These are phyloP conservation scores for Gracilaria gracilis DNA, from an alignment of 23 red algal species.

Conservation along the genomic window DNA sequence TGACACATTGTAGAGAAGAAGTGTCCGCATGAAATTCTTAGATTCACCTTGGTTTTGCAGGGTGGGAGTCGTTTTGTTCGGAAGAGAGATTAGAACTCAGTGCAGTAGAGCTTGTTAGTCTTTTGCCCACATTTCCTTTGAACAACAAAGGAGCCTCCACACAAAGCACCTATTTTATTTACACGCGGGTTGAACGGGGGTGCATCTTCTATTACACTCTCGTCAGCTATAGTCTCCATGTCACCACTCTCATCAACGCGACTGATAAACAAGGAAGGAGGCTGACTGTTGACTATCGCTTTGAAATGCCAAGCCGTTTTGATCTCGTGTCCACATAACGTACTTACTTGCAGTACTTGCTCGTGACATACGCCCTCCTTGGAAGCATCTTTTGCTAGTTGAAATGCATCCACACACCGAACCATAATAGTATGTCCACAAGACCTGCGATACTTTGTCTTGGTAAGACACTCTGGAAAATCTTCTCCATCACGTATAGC, in stretches of 20 bases:
- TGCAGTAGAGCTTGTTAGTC: constrained; percentile 7
- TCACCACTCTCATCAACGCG: constrained; percentile 5
- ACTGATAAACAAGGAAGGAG: constrained; percentile 19
- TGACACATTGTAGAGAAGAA: constrained; percentile 39
- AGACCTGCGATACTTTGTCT: constrained; percentile 32
- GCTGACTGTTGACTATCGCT: background rate
- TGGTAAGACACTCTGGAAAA: constrained; percentile 32
- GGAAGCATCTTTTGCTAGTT: background rate
- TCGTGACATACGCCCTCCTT: constrained; percentile 36
- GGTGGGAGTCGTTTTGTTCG: constrained; percentile 33
- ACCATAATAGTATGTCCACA: constrained; percentile 56
- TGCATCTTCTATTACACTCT: constrained; percentile 7
- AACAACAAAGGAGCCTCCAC: constrained; percentile 25
- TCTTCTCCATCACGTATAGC: background rate
- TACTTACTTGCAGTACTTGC: constrained; percentile 23
- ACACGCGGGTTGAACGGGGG: background rate
- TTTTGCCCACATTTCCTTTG: constrained; percentile 50
- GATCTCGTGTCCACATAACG: constrained; percentile 65
- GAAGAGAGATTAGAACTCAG: constrained; percentile 21
- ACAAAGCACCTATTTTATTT: constrained; percentile 37
- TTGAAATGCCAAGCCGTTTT: constrained; percentile 26
- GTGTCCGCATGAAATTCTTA: constrained; percentile 55
- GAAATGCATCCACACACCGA: constrained; percentile 51
- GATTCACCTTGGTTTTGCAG: constrained; percentile 25
- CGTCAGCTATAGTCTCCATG: constrained; percentile 33